A percentile compares a stretch with the other conserved stretches of the same genome.
phyloP scores from a whole-genome alignment of 768 basidiomycete genomes.

The Pleurotus tuber-regium region DNA sequence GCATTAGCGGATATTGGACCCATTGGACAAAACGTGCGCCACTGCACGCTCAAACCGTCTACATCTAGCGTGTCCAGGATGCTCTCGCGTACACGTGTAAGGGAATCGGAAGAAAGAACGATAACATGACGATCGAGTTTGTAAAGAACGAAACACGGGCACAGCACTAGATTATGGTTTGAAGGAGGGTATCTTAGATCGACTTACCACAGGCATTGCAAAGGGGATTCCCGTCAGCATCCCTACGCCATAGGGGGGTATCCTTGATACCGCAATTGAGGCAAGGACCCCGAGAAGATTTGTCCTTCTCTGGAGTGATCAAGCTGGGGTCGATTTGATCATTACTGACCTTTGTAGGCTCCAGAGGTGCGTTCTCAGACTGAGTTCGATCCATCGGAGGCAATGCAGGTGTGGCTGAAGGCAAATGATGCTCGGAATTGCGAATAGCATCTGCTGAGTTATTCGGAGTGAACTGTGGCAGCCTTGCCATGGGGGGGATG shows the following conservation, averaged over 20 bases:
- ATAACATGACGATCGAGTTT: conserved; percentile 11
- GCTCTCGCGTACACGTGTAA: conserved; percentile 1
- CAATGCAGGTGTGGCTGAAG: neutral
- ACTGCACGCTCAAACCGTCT: conserved; percentile 8
- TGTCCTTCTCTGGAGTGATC: conserved; percentile 9
- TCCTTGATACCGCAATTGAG: conserved; percentile 74
- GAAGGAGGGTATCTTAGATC: conserved; percentile 23
- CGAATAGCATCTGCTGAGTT: conserved; percentile 11
- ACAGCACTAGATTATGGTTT: conserved; percentile 7
- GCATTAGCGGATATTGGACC: neutral
- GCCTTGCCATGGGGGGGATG: conserved; percentile 41
- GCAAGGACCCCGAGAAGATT: conserved; percentile 48
- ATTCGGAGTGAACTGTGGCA: conserved; percentile 41
- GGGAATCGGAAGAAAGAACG: conserved; percentile 24
- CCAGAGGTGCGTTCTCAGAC: neutral
- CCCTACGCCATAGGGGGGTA: conserved; percentile 85
- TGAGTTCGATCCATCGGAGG: neutral
- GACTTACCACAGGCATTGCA: conserved; percentile 90
- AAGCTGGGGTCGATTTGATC: conserved; percentile 10
- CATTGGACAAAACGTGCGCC: neutral
- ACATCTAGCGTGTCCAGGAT: conserved; percentile 2
- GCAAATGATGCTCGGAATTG: conserved; percentile 5
- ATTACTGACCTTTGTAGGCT: neutral
- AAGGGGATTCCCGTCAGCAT: conserved; percentile 76
- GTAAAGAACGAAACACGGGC: conserved; percentile 11